Evolutionary conservation across 139 green algal genomes (phyloP).

Genomic region (Ettlia oleoabundans): DNA sequence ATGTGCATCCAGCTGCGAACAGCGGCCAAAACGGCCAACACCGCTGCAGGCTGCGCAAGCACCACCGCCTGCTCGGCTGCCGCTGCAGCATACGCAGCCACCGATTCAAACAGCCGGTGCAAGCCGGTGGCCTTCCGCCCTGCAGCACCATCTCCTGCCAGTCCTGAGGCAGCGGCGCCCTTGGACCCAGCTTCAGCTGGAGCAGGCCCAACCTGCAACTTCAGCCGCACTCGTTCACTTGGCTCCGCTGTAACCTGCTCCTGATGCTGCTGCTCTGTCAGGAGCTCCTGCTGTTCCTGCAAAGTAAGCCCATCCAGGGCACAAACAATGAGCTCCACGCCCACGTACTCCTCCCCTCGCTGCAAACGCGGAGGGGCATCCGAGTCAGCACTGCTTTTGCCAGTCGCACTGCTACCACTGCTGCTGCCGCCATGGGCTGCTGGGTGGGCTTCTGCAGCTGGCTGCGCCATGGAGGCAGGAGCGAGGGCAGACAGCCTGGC

Average conservation of each 20-base stretch:
- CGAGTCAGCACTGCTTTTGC: too few relatives aligned
- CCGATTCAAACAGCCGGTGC: neutral
- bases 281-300: neutral
- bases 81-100: neutral
- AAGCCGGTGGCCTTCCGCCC: neutral
- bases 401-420: neutral
- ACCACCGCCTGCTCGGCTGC: neutral
- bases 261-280: neutral
- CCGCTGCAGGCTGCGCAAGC: neutral
- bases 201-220: neutral
- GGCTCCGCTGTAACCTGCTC: too few relatives aligned
- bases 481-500: constrained; percentile 11
- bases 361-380: too few relatives aligned
- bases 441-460: neutral
- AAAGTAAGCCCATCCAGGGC: neutral
- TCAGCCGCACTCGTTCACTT: neutral
- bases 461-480: neutral
- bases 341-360: constrained; percentile 2
- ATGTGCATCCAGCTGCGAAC: constrained; percentile 14
- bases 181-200: too few relatives aligned
- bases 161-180: too few relatives aligned
- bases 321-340: neutral
- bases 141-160: too few relatives aligned
- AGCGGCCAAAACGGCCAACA: neutral
- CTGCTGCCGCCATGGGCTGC: neutral